These are phyloP conservation scores for Solanum rostratum DNA, from an alignment of 257 asterid species.

Conservation along the genomic window DNA sequence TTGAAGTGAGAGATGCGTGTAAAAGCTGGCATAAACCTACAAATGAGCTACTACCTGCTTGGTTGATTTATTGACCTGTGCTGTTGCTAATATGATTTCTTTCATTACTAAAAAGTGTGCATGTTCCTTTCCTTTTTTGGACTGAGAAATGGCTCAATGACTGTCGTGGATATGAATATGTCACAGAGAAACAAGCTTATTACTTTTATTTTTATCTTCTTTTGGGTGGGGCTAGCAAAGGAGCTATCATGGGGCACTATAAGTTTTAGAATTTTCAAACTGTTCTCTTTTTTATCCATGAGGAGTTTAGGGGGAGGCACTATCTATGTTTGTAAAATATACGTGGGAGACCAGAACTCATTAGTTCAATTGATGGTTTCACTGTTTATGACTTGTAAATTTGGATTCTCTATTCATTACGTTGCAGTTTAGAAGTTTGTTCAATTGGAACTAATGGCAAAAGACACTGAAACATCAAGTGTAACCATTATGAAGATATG, in stretches of 20 bases:
- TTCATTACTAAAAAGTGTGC: not conserved
- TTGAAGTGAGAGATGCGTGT: not conserved
- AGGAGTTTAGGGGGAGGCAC: not conserved
- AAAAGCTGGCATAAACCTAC: not conserved
- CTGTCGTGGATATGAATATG: not conserved
- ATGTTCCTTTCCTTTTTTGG: not conserved
- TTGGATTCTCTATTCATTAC: not conserved
- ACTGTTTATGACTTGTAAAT: not conserved
- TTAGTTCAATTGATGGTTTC: not conserved
- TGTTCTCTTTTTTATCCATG: not conserved
- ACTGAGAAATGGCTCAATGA: not conserved
- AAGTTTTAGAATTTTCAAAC: not conserved
- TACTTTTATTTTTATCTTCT: not conserved
- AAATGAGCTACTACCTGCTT: not conserved
- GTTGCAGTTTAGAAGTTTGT: not conserved
- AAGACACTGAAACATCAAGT: not conserved
- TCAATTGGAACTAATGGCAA: not conserved
- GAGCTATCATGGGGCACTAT: not conserved
- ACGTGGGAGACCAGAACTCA: not conserved
- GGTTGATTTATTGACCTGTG: not conserved
- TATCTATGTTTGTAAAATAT: not conserved
- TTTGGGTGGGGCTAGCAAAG: not conserved
- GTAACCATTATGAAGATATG: not conserved
- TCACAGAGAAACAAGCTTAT: not conserved
- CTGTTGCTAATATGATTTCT: not conserved